Percentiles rank a stretch among this genome's conserved stretches.
These are phyloP conservation scores for Cyberlindnera misumaiensis DNA, from an alignment of 805 yeast species.

Conservation along the genomic window DNA sequence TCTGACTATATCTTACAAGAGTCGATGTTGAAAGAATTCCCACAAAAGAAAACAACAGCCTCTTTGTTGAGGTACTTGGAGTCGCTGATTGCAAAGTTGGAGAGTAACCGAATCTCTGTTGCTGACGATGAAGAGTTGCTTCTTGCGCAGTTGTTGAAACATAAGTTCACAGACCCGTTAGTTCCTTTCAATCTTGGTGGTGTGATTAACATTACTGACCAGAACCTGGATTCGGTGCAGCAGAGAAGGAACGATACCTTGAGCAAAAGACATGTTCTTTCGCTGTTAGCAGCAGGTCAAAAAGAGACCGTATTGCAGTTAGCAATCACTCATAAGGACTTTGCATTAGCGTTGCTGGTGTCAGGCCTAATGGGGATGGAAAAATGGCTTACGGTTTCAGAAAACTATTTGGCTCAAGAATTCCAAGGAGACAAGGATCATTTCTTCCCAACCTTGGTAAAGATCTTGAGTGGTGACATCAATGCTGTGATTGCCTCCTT, in stretches of 20 bases:
- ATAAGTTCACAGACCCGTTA: slow-evolving; percentile 12
- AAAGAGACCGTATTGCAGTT: slow-evolving; percentile 57
- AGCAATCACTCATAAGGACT: slow-evolving; percentile 59
- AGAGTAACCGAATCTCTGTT: slow-evolving; percentile 27
- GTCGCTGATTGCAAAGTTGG: slow-evolving; percentile 9
- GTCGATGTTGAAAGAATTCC: slow-evolving; percentile 27
- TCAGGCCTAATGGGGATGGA: slow-evolving; percentile 61
- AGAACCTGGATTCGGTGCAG: slow-evolving; percentile 6
- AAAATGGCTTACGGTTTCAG: slow-evolving; percentile 49
- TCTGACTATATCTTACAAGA: slow-evolving; percentile 29
- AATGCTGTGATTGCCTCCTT: slow-evolving; percentile 46
- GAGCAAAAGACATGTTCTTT: slow-evolving; percentile 31
- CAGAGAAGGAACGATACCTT: slow-evolving; percentile 9
- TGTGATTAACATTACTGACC: slow-evolving; percentile 13
- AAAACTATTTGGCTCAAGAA: slow-evolving; percentile 47
- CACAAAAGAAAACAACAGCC: slow-evolving; percentile 25
- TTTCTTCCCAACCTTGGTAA: slow-evolving; percentile 49
- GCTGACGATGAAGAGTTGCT: slow-evolving; percentile 67
- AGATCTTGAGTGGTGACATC: slow-evolving; percentile 58
- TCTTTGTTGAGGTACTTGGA: slow-evolving; percentile 22
- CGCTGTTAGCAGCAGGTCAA: slow-evolving; percentile 65
- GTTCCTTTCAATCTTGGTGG: slow-evolving; percentile 19
- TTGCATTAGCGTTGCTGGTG: slow-evolving; percentile 70
- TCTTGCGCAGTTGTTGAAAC: slow-evolving; percentile 32
- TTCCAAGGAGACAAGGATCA: slow-evolving; percentile 35